Conservation (phyloP, 2,329 filamentous ascomycete genomes). For the Byssochlamys sp. region DNA sequence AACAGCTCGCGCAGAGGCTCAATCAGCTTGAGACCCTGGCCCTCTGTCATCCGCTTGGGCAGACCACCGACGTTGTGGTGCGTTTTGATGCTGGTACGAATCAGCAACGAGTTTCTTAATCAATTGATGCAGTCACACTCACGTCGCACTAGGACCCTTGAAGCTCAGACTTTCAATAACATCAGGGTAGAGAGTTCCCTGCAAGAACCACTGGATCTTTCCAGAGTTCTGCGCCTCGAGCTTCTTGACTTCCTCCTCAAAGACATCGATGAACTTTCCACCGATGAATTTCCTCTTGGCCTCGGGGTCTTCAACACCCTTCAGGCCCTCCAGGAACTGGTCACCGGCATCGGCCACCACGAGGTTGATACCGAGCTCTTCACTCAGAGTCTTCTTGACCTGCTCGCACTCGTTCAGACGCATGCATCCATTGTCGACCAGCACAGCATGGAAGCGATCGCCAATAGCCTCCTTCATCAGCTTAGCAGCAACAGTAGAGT, state of each 20-base stretch:
- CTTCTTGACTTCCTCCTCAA: constrained; percentile 65
- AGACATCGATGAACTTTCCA: constrained; percentile 68
- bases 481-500: constrained; percentile 76
- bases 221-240: constrained; percentile 69
- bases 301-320: constrained; percentile 71
- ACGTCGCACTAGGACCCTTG: constrained; percentile 58
- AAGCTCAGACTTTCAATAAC: constrained; percentile 64
- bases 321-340: constrained; percentile 65
- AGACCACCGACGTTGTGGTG: constrained; percentile 60
- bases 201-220: constrained; percentile 75
- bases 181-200: constrained; percentile 74
- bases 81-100: constrained; percentile 49
- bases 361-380: constrained; percentile 80
- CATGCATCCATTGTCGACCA: constrained; percentile 80
- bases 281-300: constrained; percentile 88
- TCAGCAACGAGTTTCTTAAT: too few relatives aligned
- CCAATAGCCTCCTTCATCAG: constrained; percentile 81
- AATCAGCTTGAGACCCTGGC: constrained; percentile 12
- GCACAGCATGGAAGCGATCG: constrained; percentile 71
- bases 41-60: constrained; percentile 46
- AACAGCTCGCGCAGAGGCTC: constrained; percentile 58
- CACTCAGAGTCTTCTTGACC: constrained; percentile 67
- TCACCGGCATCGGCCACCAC: constrained; percentile 74
- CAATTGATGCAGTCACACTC: too few relatives aligned
- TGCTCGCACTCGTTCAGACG: constrained; percentile 72